Conservation (phyloP, 495 filamentous ascomycete genomes). For the Penicillium alfredii region DNA sequence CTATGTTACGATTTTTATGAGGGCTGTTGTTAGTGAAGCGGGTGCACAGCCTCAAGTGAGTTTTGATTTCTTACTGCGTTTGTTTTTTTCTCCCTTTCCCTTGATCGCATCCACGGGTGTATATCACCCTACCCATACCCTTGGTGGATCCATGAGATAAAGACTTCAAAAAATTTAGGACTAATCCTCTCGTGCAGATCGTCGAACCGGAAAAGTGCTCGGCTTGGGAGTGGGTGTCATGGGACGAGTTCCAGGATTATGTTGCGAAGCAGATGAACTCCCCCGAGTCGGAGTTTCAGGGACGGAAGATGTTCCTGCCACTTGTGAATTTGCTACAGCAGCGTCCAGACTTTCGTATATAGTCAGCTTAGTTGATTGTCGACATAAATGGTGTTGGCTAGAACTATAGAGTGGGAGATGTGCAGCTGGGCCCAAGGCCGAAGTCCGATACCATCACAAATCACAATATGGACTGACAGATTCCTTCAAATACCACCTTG, state of each 20-base stretch:
- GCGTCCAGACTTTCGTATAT: constrained; percentile 25
- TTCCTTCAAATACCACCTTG: too few species aligned
- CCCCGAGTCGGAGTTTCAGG: constrained; percentile 2
- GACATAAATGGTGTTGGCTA: background rate
- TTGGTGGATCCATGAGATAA: too few species aligned
- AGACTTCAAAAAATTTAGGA: too few species aligned
- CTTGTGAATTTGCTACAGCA: constrained; percentile 49
- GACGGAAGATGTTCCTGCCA: constrained; percentile 49
- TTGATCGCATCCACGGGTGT: background rate
- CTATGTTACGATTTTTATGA: constrained; percentile 62
- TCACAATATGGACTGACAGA: too few species aligned
- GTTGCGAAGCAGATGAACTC: constrained; percentile 6
- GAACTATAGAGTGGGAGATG: too few species aligned
- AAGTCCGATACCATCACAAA: too few species aligned
- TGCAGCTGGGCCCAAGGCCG: too few species aligned
- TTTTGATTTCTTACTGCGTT: constrained; percentile 23
- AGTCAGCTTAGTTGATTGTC: background rate
- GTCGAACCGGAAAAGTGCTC: constrained; percentile 63
- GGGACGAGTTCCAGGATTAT: constrained; percentile 33
- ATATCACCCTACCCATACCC: constrained; percentile 1
- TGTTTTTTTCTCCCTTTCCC: constrained; percentile 3
- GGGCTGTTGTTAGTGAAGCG: constrained; percentile 35
- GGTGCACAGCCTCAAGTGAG: constrained; percentile 45
- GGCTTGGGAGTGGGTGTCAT: constrained; percentile 55
- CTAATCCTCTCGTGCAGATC: too few species aligned